These are phyloP conservation scores for Didymella pomorum DNA, from an alignment of 2,329 filamentous ascomycete species.

Conservation along the genomic window DNA sequence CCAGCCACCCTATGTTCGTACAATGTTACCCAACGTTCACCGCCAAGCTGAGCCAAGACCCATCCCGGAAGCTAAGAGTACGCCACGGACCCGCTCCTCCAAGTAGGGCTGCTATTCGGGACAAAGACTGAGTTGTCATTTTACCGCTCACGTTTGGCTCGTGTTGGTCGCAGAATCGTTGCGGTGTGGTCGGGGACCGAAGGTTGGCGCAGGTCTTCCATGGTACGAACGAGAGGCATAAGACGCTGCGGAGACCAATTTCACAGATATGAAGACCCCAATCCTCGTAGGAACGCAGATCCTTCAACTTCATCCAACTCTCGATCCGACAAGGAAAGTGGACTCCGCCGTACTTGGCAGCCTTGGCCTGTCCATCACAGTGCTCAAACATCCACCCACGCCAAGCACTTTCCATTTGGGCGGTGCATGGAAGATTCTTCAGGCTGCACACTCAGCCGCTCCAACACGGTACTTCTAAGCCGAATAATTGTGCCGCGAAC, in stretches of 20 bases:
- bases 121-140: not conserved
- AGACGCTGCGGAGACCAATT: not conserved
- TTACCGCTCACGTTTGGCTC: not conserved
- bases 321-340: conserved; percentile 28
- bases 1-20: conserved; percentile 7
- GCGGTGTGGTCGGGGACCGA: not conserved
- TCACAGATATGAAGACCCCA: not conserved
- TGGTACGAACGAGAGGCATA: not conserved
- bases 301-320: not conserved
- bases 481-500: conserved; percentile 12
- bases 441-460: conserved; percentile 11
- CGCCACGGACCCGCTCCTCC: conserved; percentile 1
- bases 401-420: conserved; percentile 23
- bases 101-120: not conserved
- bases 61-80: conserved; percentile 11
- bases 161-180: not conserved
- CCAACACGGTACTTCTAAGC: conserved; percentile 29
- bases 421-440: conserved; percentile 24
- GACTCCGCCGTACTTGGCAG: conserved; percentile 23
- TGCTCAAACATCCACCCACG: conserved; percentile 36
- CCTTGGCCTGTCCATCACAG: conserved; percentile 39
- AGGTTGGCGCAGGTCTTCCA: not conserved
- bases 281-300: not conserved
- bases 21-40: conserved; percentile 7
- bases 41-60: conserved; percentile 31